These are phyloP conservation scores for Diphasiastrum complanatum DNA, from an alignment of 83 land plant genomes.

Conservation along the genomic window DNA sequence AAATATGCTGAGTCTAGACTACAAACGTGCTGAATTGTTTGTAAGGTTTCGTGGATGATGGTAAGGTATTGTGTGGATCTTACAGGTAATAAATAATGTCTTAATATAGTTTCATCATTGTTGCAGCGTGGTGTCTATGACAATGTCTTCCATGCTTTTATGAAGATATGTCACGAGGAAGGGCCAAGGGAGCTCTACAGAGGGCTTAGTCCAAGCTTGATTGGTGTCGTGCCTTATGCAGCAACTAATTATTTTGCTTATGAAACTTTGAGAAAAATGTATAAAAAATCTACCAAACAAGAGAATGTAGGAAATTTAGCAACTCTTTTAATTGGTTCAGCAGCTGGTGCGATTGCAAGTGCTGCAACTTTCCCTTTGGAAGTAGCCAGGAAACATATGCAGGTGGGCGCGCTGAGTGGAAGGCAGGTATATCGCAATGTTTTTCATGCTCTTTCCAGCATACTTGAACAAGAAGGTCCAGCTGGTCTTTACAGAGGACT, in stretches of 20 bases:
- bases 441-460: conserved; percentile 71
- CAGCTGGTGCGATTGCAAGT: conserved; percentile 81
- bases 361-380: conserved; percentile 83
- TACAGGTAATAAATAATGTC: background rate
- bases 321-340: conserved; percentile 80
- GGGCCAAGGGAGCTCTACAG: conserved; percentile 86
- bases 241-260: conserved; percentile 90
- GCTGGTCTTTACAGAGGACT: conserved; percentile 77
- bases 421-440: conserved; percentile 69
- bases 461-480: conserved; percentile 77
- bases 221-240: conserved; percentile 94
- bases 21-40: background rate
- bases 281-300: conserved; percentile 58
- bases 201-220: conserved; percentile 87
- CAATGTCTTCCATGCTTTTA: conserved; percentile 68
- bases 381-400: conserved; percentile 95
- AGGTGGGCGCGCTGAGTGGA: conserved; percentile 82
- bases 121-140: conserved; percentile 79
- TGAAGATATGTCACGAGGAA: conserved; percentile 75
- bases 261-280: conserved; percentile 63
- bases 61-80: no score
- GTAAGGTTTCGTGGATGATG: background rate
- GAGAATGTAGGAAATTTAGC: conserved; percentile 67
- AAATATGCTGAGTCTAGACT: no score
- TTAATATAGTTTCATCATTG: background rate